Base-by-base conservation (phyloP, 1,284 basidiomycete species). In the Acaromyces ingoldii region DNA sequence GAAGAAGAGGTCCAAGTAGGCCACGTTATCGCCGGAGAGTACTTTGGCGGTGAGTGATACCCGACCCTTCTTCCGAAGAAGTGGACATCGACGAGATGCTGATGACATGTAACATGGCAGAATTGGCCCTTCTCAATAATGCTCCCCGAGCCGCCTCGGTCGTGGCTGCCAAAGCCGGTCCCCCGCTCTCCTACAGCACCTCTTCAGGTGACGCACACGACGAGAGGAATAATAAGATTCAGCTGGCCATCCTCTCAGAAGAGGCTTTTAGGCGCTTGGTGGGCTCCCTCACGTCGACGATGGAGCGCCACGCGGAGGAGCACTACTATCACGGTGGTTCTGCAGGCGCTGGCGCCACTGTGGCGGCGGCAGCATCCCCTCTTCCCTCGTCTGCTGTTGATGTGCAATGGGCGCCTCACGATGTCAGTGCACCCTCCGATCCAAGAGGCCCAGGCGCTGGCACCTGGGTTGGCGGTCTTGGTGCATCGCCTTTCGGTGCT, bases 121-220 rank as follows among this genome's bases (percentile, higher is more conserved):
- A 96, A 75, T 79, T 91, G 22, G 88, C 88, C 6, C 79, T 96
- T 33, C 81, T 91, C 51, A 87, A 88, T 62, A 82, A 87, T 29
- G 87, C 87, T 36, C 89, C 91, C 11, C 85, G 92, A 51, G 91
- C 91, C 0, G 92, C 92, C 4, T 96, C 93, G 5, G 89, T 98
- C 43, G 88, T 88, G 58, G 93, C 92, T 1, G 77, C 85, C 15
- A 17, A 37, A 37, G 15, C 42, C 11, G n/a, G n/a, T n/a, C 25
- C 42, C 13, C 19, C 42, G 5, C 17, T 21, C 24, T 6, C 28
- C 6, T 22, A 28, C 13, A 6, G 29, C 13, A 11, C 38, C 25
- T 40, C 38, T 40, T 22, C 79, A 39, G 82, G 87, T 36, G n/a
- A n/a, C n/a, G n/a, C n/a, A n/a, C n/a, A n/a, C n/a, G n/a, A n/a